Percentiles rank a stretch among this genome's conserved stretches.
These are phyloP conservation scores for Vickermania spadyakhi DNA, from an alignment of 208 protist genomes.

Conservation along the genomic window DNA sequence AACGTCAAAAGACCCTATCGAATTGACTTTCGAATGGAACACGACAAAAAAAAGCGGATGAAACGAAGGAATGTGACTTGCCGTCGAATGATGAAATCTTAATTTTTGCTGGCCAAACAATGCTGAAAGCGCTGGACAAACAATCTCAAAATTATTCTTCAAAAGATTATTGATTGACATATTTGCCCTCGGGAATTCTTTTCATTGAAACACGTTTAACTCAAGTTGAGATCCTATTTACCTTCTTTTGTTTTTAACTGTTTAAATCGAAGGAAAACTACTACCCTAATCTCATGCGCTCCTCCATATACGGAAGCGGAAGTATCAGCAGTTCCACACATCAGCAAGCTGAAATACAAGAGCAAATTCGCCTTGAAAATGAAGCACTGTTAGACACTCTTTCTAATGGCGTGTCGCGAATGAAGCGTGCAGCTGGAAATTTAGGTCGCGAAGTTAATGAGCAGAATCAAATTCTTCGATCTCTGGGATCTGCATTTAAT, in stretches of 20 bases:
- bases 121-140: conserved; percentile 2
- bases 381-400: conserved; percentile 66
- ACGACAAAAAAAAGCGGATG: conserved; percentile 72
- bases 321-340: not conserved
- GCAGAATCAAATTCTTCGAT: conserved; percentile 57
- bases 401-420: conserved; percentile 34
- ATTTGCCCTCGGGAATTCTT: not conserved
- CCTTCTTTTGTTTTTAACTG: too few species aligned
- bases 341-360: conserved; percentile 38
- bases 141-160: not conserved
- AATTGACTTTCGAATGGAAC: conserved; percentile 78
- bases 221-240: too few species aligned
- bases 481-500: conserved; percentile 31
- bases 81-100: conserved; percentile 86
- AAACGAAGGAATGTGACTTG: conserved; percentile 55
- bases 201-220: too few species aligned
- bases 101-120: not conserved
- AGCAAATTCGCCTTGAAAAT: conserved; percentile 65
- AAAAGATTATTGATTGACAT: not conserved
- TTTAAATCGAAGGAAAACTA: too few species aligned
- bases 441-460: conserved; percentile 57
- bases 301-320: not conserved
- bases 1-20: conserved; percentile 81
- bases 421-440: conserved; percentile 48
- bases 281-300: too few species aligned